A percentile compares a stretch with the other conserved stretches of the same genome.
Evolutionary conservation across 1,139 yeast genomes (phyloP).

Genomic region (Protomyces lactucae-debilis): DNA sequence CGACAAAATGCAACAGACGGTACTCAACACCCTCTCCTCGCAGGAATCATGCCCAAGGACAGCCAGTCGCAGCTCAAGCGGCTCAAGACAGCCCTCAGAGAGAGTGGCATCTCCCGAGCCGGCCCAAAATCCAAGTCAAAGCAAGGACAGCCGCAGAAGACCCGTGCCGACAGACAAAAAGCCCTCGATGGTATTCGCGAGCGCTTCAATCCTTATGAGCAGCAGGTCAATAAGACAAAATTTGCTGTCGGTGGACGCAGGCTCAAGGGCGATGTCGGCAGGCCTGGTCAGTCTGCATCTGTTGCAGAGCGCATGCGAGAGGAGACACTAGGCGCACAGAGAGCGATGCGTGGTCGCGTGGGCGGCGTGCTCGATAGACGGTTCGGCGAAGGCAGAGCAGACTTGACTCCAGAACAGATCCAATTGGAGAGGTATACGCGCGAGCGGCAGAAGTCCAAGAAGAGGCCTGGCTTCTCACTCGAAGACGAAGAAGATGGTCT

Average conservation of each 20-base stretch:
- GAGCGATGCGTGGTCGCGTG: slow-evolving; percentile 57
- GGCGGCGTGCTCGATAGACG: slow-evolving; percentile 83
- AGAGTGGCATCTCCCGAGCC: slow-evolving; percentile 12
- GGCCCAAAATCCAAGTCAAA: background rate
- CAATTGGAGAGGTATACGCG: slow-evolving; percentile 92
- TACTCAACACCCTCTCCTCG: too few relatives aligned
- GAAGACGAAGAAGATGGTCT: slow-evolving; percentile 58
- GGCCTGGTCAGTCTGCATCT: slow-evolving; percentile 70
- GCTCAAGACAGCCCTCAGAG: slow-evolving; percentile 23
- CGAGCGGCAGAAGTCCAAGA: slow-evolving; percentile 56
- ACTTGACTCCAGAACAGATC: slow-evolving; percentile 77
- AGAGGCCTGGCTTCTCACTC: slow-evolving; percentile 51
- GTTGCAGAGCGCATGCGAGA: slow-evolving; percentile 67
- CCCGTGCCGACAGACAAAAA: slow-evolving; percentile 15
- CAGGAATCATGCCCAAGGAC: background rate
- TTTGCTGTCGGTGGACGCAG: slow-evolving; percentile 56
- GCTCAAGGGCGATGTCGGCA: slow-evolving; percentile 61
- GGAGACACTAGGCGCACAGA: slow-evolving; percentile 61
- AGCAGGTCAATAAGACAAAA: slow-evolving; percentile 65
- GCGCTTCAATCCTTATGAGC: slow-evolving; percentile 86
- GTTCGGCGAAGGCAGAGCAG: slow-evolving; percentile 79
- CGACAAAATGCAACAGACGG: too few relatives aligned
- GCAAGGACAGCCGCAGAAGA: slow-evolving; percentile 15
- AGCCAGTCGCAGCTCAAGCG: slow-evolving; percentile 22
- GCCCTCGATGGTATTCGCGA: slow-evolving; percentile 58